Evolutionary conservation across 164 flowering plant species (phyloP), one percentile per base, ranked within the genome.

Genomic region (Akebia trifoliata): DNA sequence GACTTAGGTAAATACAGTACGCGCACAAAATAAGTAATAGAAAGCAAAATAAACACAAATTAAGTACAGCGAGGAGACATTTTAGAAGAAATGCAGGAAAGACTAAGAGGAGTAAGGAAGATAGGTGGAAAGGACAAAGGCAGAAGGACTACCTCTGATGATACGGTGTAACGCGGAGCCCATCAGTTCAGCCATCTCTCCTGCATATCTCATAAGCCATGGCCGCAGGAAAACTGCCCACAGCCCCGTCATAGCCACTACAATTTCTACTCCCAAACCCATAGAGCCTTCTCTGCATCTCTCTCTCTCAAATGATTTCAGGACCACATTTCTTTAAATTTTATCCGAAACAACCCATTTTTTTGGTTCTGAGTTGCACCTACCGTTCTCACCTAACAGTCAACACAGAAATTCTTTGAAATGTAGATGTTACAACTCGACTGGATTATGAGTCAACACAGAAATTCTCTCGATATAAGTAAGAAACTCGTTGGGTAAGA

Each of bases 151-250:
- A 8, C 40, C 63, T 40, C 47, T 63, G 3, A 53, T 2, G 8
- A 64, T 60, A 14, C 50, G 31, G 30, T 11, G 15, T 17, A 63
- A 17, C 15, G 69, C 69, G 6, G 15, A 25, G 6, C 64, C 64
- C 58, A 70, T 46, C 7, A 63, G 67, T 43, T 69, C 67, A 40
- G 50, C 53, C 77, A 74, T 56, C 47, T 69, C 69, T 29, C 28
- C 74, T n/a, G 72, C 69, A 50, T 26, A 64, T 57, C 70, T 57
- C 29, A 67, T 37, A 53, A 70, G 21, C 70, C 26, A 38, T 1
- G 72, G 74, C 25, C 77, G 46, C 52, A 70, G 32, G 63, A 3
- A 64, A 1, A 70, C 50, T 8, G 37, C 72, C 74, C 77, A 70
- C 7, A 74, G 15, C 29, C 77, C 77, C 66, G 64, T 59, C 43